Evolutionary conservation across 164 flowering plant genomes (phyloP).

Genomic region (Stephania yunnanensis): DNA sequence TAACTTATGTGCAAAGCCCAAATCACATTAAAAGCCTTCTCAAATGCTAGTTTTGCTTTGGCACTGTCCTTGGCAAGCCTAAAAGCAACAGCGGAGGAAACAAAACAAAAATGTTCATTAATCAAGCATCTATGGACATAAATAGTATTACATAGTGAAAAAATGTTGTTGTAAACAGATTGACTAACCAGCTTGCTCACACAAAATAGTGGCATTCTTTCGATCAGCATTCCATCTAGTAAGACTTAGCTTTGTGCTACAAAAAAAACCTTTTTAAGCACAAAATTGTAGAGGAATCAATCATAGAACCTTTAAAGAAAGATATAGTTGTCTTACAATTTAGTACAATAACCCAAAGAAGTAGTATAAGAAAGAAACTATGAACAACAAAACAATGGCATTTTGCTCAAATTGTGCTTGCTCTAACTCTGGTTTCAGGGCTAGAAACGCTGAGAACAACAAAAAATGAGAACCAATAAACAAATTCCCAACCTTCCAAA

Average conservation of each 20-base stretch:
- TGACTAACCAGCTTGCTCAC: constrained; percentile 85
- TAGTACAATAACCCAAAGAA: too few species aligned
- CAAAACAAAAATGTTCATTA: constrained; percentile 2
- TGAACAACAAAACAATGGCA: too few species aligned
- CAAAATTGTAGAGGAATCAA: neutral
- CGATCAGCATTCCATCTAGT: constrained; percentile 99
- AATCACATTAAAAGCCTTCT: constrained; percentile 88
- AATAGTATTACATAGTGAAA: neutral
- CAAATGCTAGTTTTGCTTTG: constrained; percentile 79
- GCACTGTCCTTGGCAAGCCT: constrained; percentile 58
- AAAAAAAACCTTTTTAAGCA: constrained; percentile 1
- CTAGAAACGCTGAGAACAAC: too few species aligned
- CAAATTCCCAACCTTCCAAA: too few species aligned
- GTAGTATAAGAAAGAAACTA: too few species aligned
- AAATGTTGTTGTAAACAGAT: neutral
- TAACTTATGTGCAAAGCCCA: too few species aligned
- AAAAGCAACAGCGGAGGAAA: constrained; percentile 51
- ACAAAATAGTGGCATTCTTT: constrained; percentile 64
- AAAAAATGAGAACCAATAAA: too few species aligned
- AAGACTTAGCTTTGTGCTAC: constrained; percentile 73
- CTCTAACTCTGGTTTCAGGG: too few species aligned
- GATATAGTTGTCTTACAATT: too few species aligned
- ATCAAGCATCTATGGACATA: too few species aligned
- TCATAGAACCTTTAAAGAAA: neutral
- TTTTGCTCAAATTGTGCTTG: too few species aligned